Evolutionary conservation across 1,284 basidiomycete species (phyloP).

Genomic region (Acaromyces ingoldii): DNA sequence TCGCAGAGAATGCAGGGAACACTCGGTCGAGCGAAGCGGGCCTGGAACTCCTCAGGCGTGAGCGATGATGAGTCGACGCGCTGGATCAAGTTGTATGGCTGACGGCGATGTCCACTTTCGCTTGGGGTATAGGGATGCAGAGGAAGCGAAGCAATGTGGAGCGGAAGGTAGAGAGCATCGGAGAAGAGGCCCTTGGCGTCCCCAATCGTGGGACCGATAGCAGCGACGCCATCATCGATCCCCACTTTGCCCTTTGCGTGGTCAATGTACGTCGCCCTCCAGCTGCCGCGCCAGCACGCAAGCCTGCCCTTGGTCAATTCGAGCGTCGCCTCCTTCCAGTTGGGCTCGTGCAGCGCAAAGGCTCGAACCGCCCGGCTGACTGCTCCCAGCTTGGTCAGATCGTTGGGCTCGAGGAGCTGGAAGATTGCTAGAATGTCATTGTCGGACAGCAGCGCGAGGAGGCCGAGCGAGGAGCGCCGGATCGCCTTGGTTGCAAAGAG

Average conservation of each 20-base stretch:
- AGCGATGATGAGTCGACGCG: neutral
- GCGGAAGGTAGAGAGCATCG: constrained; percentile 39
- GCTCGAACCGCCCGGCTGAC: constrained; percentile 29
- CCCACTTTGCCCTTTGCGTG: neutral
- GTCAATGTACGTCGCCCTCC: constrained; percentile 34
- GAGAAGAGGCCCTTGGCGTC: constrained; percentile 30
- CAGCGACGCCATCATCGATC: constrained; percentile 10
- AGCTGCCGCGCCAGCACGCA: constrained; percentile 39
- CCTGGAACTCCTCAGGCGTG: constrained; percentile 8
- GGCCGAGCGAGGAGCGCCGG: constrained; percentile 25
- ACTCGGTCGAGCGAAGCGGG: constrained; percentile 17
- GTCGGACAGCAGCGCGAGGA: constrained; percentile 28
- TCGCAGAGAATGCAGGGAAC: constrained; percentile 16
- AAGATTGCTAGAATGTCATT: constrained; percentile 33
- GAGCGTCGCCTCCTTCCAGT: constrained; percentile 38
- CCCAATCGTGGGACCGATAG: too few species aligned
- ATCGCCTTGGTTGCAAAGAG: constrained; percentile 27
- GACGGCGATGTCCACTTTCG: neutral
- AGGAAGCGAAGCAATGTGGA: constrained; percentile 29
- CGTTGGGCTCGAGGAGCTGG: constrained; percentile 4
- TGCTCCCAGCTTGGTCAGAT: constrained; percentile 21
- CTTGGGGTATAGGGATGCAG: constrained; percentile 14
- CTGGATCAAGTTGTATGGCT: neutral
- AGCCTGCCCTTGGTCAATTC: constrained; percentile 22
- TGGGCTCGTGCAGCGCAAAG: constrained; percentile 24